Conservation (phyloP, 768 basidiomycete species). For the Amyloporia xantha region DNA sequence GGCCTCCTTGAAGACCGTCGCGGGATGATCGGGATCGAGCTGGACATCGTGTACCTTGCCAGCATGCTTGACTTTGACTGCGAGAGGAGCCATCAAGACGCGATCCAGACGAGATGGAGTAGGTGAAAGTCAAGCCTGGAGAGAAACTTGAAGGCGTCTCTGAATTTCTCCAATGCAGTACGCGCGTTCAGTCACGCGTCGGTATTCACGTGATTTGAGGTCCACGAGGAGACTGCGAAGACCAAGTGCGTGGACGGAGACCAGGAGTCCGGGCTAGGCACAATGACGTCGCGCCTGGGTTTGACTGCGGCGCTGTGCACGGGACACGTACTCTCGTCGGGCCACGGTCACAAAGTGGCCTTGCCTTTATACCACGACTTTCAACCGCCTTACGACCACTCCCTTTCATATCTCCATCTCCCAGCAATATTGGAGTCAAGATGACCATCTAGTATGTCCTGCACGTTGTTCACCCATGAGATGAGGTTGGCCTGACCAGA, state of each 20-base stretch:
- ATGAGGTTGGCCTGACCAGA: background rate
- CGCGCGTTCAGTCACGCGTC: too few species aligned
- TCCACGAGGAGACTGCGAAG: too few species aligned
- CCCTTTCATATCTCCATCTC: background rate
- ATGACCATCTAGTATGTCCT: slow-evolving; percentile 45
- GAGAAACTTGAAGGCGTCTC: too few species aligned
- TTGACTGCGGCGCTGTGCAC: too few species aligned
- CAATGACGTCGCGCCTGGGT: too few species aligned
- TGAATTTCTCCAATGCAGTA: too few species aligned
- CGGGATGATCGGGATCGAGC: slow-evolving; percentile 67
- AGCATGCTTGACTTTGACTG: slow-evolving; percentile 86
- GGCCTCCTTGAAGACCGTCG: slow-evolving; percentile 72
- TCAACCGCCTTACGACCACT: background rate
- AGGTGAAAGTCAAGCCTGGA: too few species aligned
- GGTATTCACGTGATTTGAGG: too few species aligned
- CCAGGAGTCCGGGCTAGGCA: too few species aligned
- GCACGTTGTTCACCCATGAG: background rate
- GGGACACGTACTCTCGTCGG: too few species aligned
- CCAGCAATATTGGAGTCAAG: slow-evolving; percentile 5
- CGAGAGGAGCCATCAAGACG: slow-evolving; percentile 67
- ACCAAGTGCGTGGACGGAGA: too few species aligned
- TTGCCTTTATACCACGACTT: background rate
- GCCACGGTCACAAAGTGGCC: background rate
- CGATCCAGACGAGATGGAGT: too few species aligned
- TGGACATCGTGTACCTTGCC: slow-evolving; percentile 69